Evolutionary conservation across 345 rosid genomes (phyloP).

Genomic region (Ceriops tagal): DNA sequence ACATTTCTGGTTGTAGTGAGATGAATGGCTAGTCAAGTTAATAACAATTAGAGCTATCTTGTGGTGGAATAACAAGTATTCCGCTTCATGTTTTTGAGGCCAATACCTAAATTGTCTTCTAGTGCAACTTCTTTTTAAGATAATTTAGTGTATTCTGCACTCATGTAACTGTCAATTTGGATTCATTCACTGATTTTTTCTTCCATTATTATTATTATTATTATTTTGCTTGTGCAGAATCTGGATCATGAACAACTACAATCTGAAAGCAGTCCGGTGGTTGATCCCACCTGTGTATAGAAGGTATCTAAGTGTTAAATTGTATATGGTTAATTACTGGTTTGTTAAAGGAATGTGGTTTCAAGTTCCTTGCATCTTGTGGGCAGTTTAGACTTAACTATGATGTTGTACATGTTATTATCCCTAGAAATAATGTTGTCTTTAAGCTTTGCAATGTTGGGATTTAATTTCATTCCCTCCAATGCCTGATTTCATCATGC

Average conservation of each 20-base stretch:
- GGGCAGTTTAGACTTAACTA: conserved; percentile 24
- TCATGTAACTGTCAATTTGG: not conserved
- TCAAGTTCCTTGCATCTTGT: not conserved
- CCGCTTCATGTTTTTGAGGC: no score
- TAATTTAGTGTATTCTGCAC: no score
- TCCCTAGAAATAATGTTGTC: no score
- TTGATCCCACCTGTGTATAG: conserved; percentile 41
- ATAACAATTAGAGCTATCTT: no score
- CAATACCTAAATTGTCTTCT: no score
- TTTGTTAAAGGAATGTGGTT: not conserved
- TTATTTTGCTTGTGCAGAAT: conserved; percentile 37
- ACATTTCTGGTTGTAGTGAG: not conserved
- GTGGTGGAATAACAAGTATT: no score
- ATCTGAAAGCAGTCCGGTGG: conserved; percentile 36
- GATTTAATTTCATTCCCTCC: no score
- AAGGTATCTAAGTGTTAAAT: conserved; percentile 19
- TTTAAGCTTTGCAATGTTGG: no score
- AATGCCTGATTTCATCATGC: no score
- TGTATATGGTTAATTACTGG: conserved; percentile 2
- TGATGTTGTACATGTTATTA: not conserved
- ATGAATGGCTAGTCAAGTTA: not conserved
- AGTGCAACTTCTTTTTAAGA: no score
- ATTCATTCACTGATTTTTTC: not conserved
- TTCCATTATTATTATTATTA: not conserved
- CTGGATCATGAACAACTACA: conserved; percentile 33